These are phyloP conservation scores for Fusarium sp. DNA, from an alignment of 2,329 filamentous ascomycete genomes.

Conservation along the genomic window DNA sequence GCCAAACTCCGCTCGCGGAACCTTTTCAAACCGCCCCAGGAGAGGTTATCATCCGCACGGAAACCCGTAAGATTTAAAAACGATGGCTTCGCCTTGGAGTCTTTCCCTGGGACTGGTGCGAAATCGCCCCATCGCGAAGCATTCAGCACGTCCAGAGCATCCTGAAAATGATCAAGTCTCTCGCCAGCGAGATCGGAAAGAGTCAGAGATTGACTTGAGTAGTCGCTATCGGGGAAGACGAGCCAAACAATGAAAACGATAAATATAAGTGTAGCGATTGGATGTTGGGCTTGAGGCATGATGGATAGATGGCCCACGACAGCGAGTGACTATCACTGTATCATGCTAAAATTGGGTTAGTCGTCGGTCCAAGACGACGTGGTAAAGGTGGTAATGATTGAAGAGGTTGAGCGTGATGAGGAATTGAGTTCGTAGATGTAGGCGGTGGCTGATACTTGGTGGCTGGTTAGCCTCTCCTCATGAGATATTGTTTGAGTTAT, in stretches of 20 bases:
- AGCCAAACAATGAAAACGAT: constrained; percentile 51
- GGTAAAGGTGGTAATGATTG: not conserved
- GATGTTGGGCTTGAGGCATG: constrained; percentile 59
- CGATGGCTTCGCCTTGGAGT: constrained; percentile 48
- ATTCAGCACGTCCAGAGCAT: constrained; percentile 63
- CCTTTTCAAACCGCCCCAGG: constrained; percentile 75
- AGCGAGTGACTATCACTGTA: constrained; percentile 29
- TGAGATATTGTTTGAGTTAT: constrained; percentile 9
- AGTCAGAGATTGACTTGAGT: constrained; percentile 44
- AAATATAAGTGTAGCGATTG: constrained; percentile 42
- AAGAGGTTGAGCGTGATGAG: not conserved
- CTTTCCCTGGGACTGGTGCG: constrained; percentile 49
- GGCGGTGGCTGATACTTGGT: not conserved
- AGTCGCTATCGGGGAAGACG: constrained; percentile 49
- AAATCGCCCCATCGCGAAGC: constrained; percentile 68
- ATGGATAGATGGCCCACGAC: constrained; percentile 38
- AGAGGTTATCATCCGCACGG: constrained; percentile 75
- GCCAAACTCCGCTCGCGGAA: constrained; percentile 72
- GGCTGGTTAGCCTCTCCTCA: not conserved
- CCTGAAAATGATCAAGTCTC: constrained; percentile 60
- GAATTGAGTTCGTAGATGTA: not conserved
- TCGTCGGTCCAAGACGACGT: constrained; percentile 15
- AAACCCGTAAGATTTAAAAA: constrained; percentile 81
- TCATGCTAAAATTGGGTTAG: constrained; percentile 32
- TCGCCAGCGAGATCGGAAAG: constrained; percentile 50